Percentiles rank a stretch among this genome's conserved stretches.
These are phyloP conservation scores for Colletotrichum sp. DNA, from an alignment of 2,329 filamentous ascomycete genomes.

Conservation along the genomic window DNA sequence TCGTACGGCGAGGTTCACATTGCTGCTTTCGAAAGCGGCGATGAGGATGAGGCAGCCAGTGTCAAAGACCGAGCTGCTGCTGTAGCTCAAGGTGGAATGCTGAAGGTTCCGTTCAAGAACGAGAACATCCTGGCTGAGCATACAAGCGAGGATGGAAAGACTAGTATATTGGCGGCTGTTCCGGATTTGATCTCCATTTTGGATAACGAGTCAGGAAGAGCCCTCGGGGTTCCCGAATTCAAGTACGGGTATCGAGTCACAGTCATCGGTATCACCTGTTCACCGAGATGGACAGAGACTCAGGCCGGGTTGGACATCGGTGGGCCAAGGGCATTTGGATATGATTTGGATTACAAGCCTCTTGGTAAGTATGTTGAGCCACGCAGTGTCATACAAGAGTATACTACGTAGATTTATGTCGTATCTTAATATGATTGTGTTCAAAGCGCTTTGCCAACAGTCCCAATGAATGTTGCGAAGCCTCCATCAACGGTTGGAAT, in stretches of 20 bases:
- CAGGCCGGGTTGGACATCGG: slow-evolving; percentile 51
- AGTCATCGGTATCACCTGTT: slow-evolving; percentile 58
- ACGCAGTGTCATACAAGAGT: slow-evolving; percentile 51
- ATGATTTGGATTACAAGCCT: slow-evolving; percentile 50
- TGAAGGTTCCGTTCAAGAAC: slow-evolving; percentile 32
- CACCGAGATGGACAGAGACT: slow-evolving; percentile 56
- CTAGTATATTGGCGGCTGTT: slow-evolving; percentile 51
- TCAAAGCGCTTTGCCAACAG: not conserved
- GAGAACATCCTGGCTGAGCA: slow-evolving; percentile 59
- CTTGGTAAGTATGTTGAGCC: slow-evolving; percentile 57
- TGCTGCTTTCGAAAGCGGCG: slow-evolving; percentile 24
- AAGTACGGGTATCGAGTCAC: slow-evolving; percentile 55
- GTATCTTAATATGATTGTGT: not conserved
- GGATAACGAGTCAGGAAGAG: slow-evolving; percentile 60
- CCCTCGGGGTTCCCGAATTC: slow-evolving; percentile 61
- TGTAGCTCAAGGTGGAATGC: slow-evolving; percentile 20
- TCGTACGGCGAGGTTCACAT: slow-evolving; percentile 47
- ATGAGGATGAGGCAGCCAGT: slow-evolving; percentile 19
- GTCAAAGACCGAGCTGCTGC: not conserved
- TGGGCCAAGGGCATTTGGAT: slow-evolving; percentile 40
- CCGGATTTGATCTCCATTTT: slow-evolving; percentile 62
- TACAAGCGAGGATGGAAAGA: slow-evolving; percentile 33
- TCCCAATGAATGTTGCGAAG: not conserved
- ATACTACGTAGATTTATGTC: not conserved
- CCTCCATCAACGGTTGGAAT: not conserved